Evolutionary conservation across 2,329 filamentous ascomycete genomes (phyloP).

Genomic region (Epichloe glyceriae): DNA sequence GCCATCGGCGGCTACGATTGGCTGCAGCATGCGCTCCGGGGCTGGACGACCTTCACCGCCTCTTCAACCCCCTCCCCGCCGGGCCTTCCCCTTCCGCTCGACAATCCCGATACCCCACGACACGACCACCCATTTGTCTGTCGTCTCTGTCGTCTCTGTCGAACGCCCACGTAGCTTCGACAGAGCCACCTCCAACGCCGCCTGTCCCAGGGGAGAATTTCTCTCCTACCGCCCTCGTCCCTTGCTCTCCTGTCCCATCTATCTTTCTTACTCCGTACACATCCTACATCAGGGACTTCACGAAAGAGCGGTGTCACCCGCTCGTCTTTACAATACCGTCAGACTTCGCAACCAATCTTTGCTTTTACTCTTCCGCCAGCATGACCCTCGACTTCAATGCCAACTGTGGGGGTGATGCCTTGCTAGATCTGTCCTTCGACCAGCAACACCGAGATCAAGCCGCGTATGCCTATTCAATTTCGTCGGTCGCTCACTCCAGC

Average conservation of each 20-base stretch:
- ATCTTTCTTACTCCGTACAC: constrained; percentile 11
- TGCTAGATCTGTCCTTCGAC: constrained; percentile 49
- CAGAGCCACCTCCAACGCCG: constrained; percentile 6
- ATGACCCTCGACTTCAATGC: constrained; percentile 49
- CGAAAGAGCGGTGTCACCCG: constrained; percentile 33
- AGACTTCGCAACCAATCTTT: constrained; percentile 18
- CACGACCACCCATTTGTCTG: neutral
- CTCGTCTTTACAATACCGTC: constrained; percentile 24
- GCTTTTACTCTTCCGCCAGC: constrained; percentile 23
- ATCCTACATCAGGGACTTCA: constrained; percentile 19
- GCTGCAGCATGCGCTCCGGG: constrained; percentile 20
- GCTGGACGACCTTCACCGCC: constrained; percentile 26
- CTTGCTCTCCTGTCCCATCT: neutral
- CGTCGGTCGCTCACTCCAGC: constrained; percentile 16
- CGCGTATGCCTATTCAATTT: constrained; percentile 21
- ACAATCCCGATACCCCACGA: constrained; percentile 4
- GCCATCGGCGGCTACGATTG: constrained; percentile 21
- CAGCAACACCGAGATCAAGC: constrained; percentile 43
- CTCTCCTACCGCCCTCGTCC: neutral
- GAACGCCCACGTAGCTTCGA: neutral
- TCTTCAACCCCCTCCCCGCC: constrained; percentile 18
- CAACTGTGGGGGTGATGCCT: constrained; percentile 41
- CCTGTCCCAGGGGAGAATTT: constrained; percentile 1
- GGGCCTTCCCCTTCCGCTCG: constrained; percentile 7
- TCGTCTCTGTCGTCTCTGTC: neutral